Base-by-base conservation (phyloP, 257 asterid genomes). In the Ballota nigra region DNA sequence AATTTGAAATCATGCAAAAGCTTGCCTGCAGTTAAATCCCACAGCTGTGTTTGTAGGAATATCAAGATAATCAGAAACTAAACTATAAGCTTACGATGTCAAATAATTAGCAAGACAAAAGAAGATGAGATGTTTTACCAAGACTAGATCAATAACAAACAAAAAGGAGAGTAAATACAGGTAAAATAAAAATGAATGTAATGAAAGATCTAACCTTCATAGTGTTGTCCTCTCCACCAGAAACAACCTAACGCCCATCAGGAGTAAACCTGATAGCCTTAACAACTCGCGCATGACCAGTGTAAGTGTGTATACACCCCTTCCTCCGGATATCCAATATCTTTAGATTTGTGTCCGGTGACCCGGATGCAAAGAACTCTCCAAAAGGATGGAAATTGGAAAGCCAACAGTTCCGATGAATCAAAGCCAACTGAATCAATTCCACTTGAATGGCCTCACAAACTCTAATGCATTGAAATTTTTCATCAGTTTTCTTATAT, bases 241-340 rank as follows among this genome's bases (percentile, higher is more conserved):
- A 94, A 45, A 94, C 98, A 77, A 91, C 96, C 98, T 97, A 94
- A 47, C 98, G 89, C 34, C 98, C 98, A 84, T 94, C 98, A 47
- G 98, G 98, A 10, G 98, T 91, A 77, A 94, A 94, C 80, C 98
- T 86, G 83, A 94, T 87, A 63, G 91, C 86, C 64, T 82, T 94
- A 76, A 94, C 96, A 24, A 97, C 97, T 68, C 98, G 86, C 40
- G 96, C 91, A 71, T 94, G 98, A 57, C 98, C 97, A 83, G 91
- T 94, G 88, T 94, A 94, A 52, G 98, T 94, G 85, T 94, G 98
- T 77, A n/a, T n/a, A n/a, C n/a, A n/a, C n/a, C n/a, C n/a, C n/a
- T n/a, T n/a, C n/a, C n/a, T n/a, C n/a, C n/a, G 84, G 68, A 94
- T 94, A 79, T 94, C 98, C 98, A 97, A 94, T 84, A 94, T 94